phyloP scores from a whole-genome alignment of 129 eudicot species.

The Helianthus tuberosus region DNA sequence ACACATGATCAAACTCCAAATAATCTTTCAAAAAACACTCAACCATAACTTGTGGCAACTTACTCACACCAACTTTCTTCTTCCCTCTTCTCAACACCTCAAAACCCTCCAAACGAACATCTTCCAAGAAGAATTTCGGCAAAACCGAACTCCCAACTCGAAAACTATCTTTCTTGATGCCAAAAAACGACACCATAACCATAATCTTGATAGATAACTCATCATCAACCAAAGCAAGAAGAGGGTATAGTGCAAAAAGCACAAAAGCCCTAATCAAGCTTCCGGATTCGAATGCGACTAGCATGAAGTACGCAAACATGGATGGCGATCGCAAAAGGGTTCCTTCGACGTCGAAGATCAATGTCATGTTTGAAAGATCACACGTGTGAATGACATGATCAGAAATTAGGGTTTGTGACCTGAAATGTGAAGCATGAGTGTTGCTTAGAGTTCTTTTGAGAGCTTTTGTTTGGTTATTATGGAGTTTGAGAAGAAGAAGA shows the following conservation, averaged over 20 bases:
- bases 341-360: conserved; percentile 44
- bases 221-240: conserved; percentile 31
- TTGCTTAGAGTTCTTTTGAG: conserved; percentile 47
- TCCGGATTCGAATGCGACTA: conserved; percentile 71
- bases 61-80: conserved; percentile 57
- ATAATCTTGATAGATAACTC: conserved; percentile 37
- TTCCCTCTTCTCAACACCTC: conserved; percentile 48
- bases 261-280: conserved; percentile 50
- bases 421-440: conserved; percentile 15
- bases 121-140: conserved; percentile 65
- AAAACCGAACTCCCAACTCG: conserved; percentile 58
- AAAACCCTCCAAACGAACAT: conserved; percentile 66
- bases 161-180: conserved; percentile 54
- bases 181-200: conserved; percentile 64
- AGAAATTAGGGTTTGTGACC: conserved; percentile 20
- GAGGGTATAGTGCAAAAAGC: conserved; percentile 44
- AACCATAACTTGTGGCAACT: conserved; percentile 75
- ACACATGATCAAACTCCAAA: conserved; percentile 57
- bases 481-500: conserved; percentile 30
- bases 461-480: conserved; percentile 32
- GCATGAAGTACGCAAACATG: conserved; percentile 61
- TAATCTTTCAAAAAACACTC: conserved; percentile 77
- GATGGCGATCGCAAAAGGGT: conserved; percentile 46
- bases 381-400: neutral
- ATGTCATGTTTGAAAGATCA: conserved; percentile 24